Evolutionary conservation across 306 rosid species (phyloP), one percentile per base, ranked within the genome.

Genomic region (Quercus glauca): DNA sequence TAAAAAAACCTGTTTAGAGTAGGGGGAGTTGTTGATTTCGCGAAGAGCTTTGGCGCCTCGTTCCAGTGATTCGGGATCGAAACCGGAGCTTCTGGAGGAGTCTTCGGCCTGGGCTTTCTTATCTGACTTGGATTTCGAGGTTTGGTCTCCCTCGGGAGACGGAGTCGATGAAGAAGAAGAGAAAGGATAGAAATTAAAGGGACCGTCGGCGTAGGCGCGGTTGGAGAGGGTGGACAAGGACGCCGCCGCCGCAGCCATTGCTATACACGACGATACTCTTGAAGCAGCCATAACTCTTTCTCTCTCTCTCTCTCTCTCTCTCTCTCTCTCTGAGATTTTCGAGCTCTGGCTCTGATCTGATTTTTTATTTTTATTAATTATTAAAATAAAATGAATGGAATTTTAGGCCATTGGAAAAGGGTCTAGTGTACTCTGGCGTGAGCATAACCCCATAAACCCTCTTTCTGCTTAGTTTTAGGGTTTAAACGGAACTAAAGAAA

Each of bases 31-130:
- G 57, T 93, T 96, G 84, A 96, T 96, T 85, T 89, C 87, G 17
- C 97, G 90, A 65, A 91, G 91, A 83, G 99, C 97, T 80, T 89
- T 91, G 33, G 98, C 99, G 26, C 89, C 99, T 89, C 93, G 86
- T 80, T 96, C 99, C 69, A 93, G 83, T 37, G 93, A 78, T 71
- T 91, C 96, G 19, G 96, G 96, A 63, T 96, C 97, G 78, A 93
- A 90, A 61, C 94, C 97, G 3, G 96, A 88, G 55, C 87, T 90
- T n/a, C 71, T 87, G 18, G 98, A 83, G n/a, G 98, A 83, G 75
- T 93, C 99, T 28, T 88, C 93, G 8, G 84, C 76, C 31, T 72
- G 57, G 17, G 87, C n/a, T 60, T 88, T 83, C 63, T 87, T 68
- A 9, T 89, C 97, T 0, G 97, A 72, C 56, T 85, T 82, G 5